Evolutionary conservation across 352 stramenopile species (phyloP), one percentile per base, ranked within the genome.

Genomic region (Globisporangium cederbergense): DNA sequence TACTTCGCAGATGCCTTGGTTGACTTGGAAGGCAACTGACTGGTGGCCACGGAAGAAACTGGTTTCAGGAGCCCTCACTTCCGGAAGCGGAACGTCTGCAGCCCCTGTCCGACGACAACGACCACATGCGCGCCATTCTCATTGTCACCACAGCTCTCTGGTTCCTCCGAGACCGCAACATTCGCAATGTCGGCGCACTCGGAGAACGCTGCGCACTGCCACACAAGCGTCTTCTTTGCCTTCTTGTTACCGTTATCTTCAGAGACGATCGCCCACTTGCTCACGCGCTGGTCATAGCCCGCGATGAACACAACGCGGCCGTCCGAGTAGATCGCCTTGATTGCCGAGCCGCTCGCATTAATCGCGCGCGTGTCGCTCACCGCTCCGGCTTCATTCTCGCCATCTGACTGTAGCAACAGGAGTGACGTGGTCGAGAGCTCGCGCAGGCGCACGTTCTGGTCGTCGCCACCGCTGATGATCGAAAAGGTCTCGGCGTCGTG

Each of bases 261-360:
- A 18, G 22, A 36, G 28, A 60, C 11, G 49, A 86, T 73, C 14
- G 34, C 46, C 82, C 84, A 96, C 54, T 85, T 81, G 64, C 78
- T 93, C 67, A 95, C 77, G 47, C 88, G 83, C 66, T 96, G 88
- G 64, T 96, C 88, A 59, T 96, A 96, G n/a, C 88, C 88, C 6
- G 70, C 86, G 46, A 73, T 67, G 65, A 89, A 89, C 40, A 94
- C 74, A 0, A 75, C 66, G 50, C 75, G 58, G 16, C 66, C 68
- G 13, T 83, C 63, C 56, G 66, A 79, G 2, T 72, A 75, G 34
- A 91, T 68, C 43, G 74, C 71, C 73, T 95, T 95, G 68, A 96
- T 89, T 11, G 88, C 88, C 42, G 88, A 95, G 3, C 86, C 86
- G 38, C 81, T 93, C 8, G 86, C 86, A 67, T 95, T 95, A 3